Evolutionary conservation across 1,284 basidiomycete genomes (phyloP).

Genomic region (Leucoagaricus sp.): DNA sequence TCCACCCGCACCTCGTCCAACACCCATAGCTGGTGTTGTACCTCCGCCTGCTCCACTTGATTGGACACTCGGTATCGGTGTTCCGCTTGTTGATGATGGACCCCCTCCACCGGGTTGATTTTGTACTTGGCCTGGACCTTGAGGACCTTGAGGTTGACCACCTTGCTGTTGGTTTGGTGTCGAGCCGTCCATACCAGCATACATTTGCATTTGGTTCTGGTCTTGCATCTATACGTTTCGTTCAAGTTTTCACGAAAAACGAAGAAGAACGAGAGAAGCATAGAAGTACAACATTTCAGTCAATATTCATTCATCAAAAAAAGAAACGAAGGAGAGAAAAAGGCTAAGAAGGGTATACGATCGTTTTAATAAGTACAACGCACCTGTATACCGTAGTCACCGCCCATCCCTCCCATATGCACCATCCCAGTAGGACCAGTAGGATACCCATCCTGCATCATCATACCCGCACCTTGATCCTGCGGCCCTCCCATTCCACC

Average conservation of each 20-base stretch:
- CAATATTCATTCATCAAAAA: background rate
- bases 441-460: slow-evolving; percentile 44
- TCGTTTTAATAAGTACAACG: slow-evolving; percentile 17
- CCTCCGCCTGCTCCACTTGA: slow-evolving; percentile 39
- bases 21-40: slow-evolving; percentile 34
- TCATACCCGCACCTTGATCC: slow-evolving; percentile 31
- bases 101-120: background rate
- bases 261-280: background rate
- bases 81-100: slow-evolving; percentile 1
- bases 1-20: slow-evolving; percentile 41
- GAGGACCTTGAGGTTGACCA: background rate
- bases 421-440: slow-evolving; percentile 52
- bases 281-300: background rate
- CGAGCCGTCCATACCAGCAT: slow-evolving; percentile 9
- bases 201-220: slow-evolving; percentile 15
- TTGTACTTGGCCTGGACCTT: background rate
- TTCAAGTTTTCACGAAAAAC: background rate
- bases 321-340: background rate
- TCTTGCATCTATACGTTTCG: slow-evolving; percentile 13
- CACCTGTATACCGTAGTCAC: slow-evolving; percentile 66
- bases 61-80: slow-evolving; percentile 16
- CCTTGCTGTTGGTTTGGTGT: background rate
- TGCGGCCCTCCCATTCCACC: slow-evolving; percentile 35
- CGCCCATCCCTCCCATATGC: slow-evolving; percentile 51
- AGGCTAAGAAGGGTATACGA: background rate